A percentile compares a stretch with the other conserved stretches of the same genome.
phyloP scores from a whole-genome alignment of 305 asterid genomes.

The Vinca major region DNA sequence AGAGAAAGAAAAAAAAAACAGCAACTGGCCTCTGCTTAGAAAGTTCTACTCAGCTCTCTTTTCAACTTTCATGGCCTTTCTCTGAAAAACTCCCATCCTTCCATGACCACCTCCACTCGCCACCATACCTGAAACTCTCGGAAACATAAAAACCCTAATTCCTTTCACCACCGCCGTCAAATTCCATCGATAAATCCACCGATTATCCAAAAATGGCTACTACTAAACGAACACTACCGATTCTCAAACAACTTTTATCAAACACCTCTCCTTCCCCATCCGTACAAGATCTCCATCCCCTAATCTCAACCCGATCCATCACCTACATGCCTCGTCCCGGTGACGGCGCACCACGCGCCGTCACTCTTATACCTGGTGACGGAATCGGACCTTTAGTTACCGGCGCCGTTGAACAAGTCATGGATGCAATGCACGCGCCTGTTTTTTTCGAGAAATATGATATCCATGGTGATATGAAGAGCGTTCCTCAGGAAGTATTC shows the following conservation, averaged over 20 bases:
- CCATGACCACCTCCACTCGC: no score
- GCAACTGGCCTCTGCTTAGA: no score
- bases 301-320: constrained; percentile 51
- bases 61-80: no score
- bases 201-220: not conserved
- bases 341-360: constrained; percentile 77
- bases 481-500: constrained; percentile 55
- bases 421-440: constrained; percentile 98
- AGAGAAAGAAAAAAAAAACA: no score
- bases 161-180: no score
- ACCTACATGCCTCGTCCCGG: constrained; percentile 93
- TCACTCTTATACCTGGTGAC: constrained; percentile 81
- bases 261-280: not conserved
- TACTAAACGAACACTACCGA: constrained; percentile 50
- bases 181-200: no score
- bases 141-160: no score
- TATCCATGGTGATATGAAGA: constrained; percentile 78
- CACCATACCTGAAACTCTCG: no score
- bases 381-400: constrained; percentile 92
- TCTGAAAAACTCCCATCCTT: no score
- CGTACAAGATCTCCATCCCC: constrained; percentile 3
- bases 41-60: no score
- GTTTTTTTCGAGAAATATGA: constrained; percentile 74
- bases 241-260: constrained; percentile 35
- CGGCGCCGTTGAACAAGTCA: constrained; percentile 85